Evolutionary conservation across 2,329 filamentous ascomycete species (phyloP).

Genomic region (Aspergillus chevalieri): DNA sequence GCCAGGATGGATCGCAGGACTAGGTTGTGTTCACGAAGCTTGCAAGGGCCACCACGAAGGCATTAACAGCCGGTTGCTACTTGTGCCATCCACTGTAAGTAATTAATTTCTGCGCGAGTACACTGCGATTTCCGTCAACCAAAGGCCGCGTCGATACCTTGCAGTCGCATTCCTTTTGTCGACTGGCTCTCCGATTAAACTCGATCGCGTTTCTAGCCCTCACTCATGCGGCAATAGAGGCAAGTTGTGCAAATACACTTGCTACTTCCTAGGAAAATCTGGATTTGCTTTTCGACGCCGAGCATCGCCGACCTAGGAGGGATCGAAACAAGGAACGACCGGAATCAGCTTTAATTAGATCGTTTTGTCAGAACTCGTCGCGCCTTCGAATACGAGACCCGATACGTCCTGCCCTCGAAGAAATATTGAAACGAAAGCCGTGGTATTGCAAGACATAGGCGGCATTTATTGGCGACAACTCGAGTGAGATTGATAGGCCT

Average conservation of each 20-base stretch:
- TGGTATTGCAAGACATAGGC: not conserved
- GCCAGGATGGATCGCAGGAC: slow-evolving; percentile 11
- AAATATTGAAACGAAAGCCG: not conserved
- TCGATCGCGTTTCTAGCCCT: slow-evolving; percentile 4
- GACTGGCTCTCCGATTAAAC: slow-evolving; percentile 13
- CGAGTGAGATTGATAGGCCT: not conserved
- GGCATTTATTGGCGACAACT: not conserved
- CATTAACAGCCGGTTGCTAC: slow-evolving; percentile 8
- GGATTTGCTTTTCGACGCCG: not conserved
- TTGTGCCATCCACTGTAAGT: slow-evolving; percentile 7
- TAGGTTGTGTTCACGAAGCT: slow-evolving; percentile 9
- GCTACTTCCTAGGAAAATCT: not conserved
- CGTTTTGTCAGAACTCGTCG: not conserved
- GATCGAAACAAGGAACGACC: not conserved
- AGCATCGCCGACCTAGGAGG: not conserved
- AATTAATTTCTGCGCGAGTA: slow-evolving; percentile 5
- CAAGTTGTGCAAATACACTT: slow-evolving; percentile 5
- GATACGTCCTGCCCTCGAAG: not conserved
- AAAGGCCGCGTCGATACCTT: slow-evolving; percentile 6
- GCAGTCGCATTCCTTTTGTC: slow-evolving; percentile 13
- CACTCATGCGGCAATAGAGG: not conserved
- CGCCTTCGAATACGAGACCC: not conserved
- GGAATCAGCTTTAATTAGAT: not conserved
- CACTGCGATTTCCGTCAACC: not conserved
- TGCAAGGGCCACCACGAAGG: slow-evolving; percentile 11